A percentile compares a stretch with the other conserved stretches of the same genome.
phyloP scores from a whole-genome alignment of 208 protist genomes.

The Entamoeba histolytica region DNA sequence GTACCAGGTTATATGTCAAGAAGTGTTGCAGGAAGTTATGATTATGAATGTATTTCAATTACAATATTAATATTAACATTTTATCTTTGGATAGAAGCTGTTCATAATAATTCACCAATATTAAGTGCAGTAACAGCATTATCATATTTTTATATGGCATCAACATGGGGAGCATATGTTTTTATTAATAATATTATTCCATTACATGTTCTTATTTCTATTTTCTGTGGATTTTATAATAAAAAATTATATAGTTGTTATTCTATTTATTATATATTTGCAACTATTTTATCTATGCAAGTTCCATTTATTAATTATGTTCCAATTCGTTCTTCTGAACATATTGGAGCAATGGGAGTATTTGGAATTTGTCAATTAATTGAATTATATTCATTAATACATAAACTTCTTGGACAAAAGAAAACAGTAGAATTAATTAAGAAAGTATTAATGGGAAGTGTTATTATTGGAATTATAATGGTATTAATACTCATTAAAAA shows the following conservation, averaged over 20 bases:
- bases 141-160: constrained; percentile 61
- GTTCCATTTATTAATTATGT: constrained; percentile 61
- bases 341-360: constrained; percentile 62
- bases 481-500: constrained; percentile 6
- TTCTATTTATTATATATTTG: constrained; percentile 66
- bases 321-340: constrained; percentile 67
- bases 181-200: constrained; percentile 88
- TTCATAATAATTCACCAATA: constrained; percentile 55
- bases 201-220: constrained; percentile 57
- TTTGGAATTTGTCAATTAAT: constrained; percentile 49
- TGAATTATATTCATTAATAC: constrained; percentile 39
- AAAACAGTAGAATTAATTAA: constrained; percentile 28
- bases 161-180: constrained; percentile 84
- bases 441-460: constrained; percentile 4
- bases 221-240: constrained; percentile 59
- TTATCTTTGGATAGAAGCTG: constrained; percentile 42
- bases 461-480: constrained; percentile 7
- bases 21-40: constrained; percentile 85
- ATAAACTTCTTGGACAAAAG: constrained; percentile 35
- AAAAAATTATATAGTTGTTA: constrained; percentile 65
- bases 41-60: constrained; percentile 89
- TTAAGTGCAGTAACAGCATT: constrained; percentile 42
- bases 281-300: constrained; percentile 66
- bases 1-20: constrained; percentile 73
- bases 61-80: constrained; percentile 73